Percentiles rank a stretch among this genome's conserved stretches.
These are phyloP conservation scores for Phytopythium oedochilum DNA, from an alignment of 352 stramenopile species.

Conservation along the genomic window DNA sequence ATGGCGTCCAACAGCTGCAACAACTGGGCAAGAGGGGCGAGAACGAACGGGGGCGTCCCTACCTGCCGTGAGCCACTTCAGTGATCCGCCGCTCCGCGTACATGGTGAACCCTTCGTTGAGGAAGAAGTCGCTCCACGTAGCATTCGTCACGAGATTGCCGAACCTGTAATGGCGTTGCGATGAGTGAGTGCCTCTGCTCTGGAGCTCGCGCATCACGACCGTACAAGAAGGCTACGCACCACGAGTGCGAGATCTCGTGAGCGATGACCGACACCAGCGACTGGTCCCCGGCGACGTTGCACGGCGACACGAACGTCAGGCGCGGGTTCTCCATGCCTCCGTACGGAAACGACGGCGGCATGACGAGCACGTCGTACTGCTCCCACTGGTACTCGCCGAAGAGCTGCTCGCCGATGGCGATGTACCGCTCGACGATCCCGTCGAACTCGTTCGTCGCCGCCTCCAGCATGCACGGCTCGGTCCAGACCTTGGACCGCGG, in stretches of 20 bases:
- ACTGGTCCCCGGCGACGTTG: conserved; percentile 74
- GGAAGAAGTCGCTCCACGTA: conserved; percentile 85
- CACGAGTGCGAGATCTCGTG: conserved; percentile 86
- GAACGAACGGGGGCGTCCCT: background rate
- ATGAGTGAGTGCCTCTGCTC: background rate
- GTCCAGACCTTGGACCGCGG: conserved; percentile 78
- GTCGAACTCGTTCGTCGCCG: conserved; percentile 67
- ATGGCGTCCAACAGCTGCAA: background rate
- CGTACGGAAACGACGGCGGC: conserved; percentile 92
- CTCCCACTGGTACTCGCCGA: conserved; percentile 83
- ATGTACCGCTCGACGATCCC: conserved; percentile 74
- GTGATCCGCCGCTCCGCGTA: conserved; percentile 75
- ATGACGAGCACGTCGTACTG: conserved; percentile 83
- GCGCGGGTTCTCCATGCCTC: conserved; percentile 97
- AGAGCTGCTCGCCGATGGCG: conserved; percentile 60
- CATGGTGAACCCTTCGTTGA: conserved; percentile 89
- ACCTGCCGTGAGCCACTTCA: conserved; percentile 63
- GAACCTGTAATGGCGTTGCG: conserved; percentile 29
- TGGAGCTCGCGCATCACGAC: background rate
- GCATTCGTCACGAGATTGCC: conserved; percentile 82
- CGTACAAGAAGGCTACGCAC: conserved; percentile 9
- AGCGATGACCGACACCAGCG: conserved; percentile 66
- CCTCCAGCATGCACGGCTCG: conserved; percentile 77
- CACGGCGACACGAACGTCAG: conserved; percentile 85
- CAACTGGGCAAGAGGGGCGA: background rate